Percentiles rank a stretch among this genome's conserved stretches.
phyloP scores from a whole-genome alignment of 768 basidiomycete genomes.

The Boletus rubropictus region DNA sequence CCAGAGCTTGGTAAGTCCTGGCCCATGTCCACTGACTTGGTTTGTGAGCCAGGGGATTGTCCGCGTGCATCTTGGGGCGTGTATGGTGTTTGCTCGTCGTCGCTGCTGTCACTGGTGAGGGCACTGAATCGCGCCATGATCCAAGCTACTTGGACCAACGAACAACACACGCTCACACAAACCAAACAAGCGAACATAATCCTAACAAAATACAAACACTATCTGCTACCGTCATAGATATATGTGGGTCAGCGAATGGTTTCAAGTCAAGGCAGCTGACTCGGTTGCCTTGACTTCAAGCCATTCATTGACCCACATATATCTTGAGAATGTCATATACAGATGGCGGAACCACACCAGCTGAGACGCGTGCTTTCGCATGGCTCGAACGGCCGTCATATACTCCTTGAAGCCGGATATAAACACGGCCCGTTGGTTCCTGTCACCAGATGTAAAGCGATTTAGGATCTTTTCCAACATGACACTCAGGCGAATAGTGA shows the following conservation, averaged over 20 bases:
- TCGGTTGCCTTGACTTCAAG: slow-evolving; percentile 36
- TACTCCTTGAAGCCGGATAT: slow-evolving; percentile 57
- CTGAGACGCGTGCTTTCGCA: slow-evolving; percentile 70
- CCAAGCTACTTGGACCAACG: slow-evolving; percentile 5
- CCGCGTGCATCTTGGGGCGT: slow-evolving; percentile 25
- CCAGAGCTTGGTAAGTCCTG: slow-evolving; percentile 26
- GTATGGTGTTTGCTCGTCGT: slow-evolving; percentile 42
- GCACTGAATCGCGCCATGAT: slow-evolving; percentile 68
- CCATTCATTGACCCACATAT: slow-evolving; percentile 94
- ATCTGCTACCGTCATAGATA: neutral
- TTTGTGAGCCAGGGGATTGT: slow-evolving; percentile 9
- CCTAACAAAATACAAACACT: neutral
- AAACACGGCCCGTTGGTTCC: slow-evolving; percentile 33
- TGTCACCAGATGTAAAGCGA: neutral
- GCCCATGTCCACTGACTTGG: slow-evolving; percentile 29
- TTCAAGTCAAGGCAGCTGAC: too few relatives aligned
- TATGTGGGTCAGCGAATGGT: too few relatives aligned
- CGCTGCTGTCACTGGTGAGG: slow-evolving; percentile 50
- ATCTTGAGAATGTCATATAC: slow-evolving; percentile 72
- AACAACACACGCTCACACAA: slow-evolving; percentile 19
- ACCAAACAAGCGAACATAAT: slow-evolving; percentile 29
- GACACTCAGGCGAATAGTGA: slow-evolving; percentile 46
- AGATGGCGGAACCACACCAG: slow-evolving; percentile 88
- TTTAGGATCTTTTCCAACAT: slow-evolving; percentile 7
- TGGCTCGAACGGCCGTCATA: slow-evolving; percentile 53